Conservation (phyloP, 192 early-diverging fungal genomes). For the Coemansia sp. region DNA sequence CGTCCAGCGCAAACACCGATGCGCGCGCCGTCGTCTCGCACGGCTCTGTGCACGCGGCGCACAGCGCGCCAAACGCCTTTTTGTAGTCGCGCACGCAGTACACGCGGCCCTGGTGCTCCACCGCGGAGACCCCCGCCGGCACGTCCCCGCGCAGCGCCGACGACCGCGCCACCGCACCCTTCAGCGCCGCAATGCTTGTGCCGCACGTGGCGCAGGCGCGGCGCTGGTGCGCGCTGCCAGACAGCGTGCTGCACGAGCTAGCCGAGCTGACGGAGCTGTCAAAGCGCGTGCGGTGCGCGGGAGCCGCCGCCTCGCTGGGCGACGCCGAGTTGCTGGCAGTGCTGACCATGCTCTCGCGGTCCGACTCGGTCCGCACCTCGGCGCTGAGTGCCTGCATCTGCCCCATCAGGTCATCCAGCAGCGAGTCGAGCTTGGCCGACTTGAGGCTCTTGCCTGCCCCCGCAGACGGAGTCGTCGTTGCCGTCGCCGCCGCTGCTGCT, state of each 20-base stretch:
- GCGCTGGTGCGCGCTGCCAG: slow-evolving; percentile 11
- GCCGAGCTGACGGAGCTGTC: slow-evolving; percentile 44
- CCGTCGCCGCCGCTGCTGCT: not conserved
- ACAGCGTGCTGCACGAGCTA: slow-evolving; percentile 49
- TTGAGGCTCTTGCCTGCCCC: slow-evolving; percentile 13
- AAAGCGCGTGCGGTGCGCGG: slow-evolving; percentile 19
- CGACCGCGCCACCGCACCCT: slow-evolving; percentile 19
- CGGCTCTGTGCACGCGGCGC: slow-evolving; percentile 23
- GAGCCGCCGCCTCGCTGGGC: slow-evolving; percentile 4
- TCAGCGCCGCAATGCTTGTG: slow-evolving; percentile 1
- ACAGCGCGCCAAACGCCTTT: not conserved
- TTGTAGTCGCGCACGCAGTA: slow-evolving; percentile 45
- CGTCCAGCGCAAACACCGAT: slow-evolving; percentile 59
- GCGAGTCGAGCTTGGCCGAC: slow-evolving; percentile 43
- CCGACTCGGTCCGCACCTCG: slow-evolving; percentile 36
- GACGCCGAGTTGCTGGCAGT: slow-evolving; percentile 25
- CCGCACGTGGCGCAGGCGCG: slow-evolving; percentile 37
- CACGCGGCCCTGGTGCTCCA: slow-evolving; percentile 36
- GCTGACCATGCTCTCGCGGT: slow-evolving; percentile 48
- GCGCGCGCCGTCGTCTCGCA: slow-evolving; percentile 28
- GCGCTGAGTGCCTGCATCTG: slow-evolving; percentile 48
- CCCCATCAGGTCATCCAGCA: slow-evolving; percentile 48
- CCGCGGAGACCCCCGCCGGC: slow-evolving; percentile 19
- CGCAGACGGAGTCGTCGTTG: not conserved
- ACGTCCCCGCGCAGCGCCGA: slow-evolving; percentile 21